phyloP scores from a whole-genome alignment of 2,329 filamentous ascomycete genomes.

The Talaromyces sp. region DNA sequence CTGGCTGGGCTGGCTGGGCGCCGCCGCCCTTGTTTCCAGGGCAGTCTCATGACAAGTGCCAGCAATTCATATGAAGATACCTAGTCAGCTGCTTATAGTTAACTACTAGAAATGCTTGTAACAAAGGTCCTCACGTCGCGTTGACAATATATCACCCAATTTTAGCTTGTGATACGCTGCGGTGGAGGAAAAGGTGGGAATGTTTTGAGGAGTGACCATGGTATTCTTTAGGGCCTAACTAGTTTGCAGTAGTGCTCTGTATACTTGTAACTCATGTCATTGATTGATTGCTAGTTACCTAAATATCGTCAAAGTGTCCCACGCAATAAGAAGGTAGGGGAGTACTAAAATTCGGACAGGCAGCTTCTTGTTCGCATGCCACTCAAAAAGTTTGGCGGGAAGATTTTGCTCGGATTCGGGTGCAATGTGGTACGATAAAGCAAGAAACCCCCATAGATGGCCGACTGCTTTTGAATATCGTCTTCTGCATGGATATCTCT shows the following conservation, averaged over 20 bases:
- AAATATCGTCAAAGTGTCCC: not conserved
- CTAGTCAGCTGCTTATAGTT: not conserved
- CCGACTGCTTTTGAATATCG: not conserved
- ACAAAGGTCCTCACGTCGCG: not conserved
- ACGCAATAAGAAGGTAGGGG: not conserved
- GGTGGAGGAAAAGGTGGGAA: not conserved
- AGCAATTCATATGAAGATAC: not conserved
- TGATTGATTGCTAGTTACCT: not conserved
- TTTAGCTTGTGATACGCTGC: not conserved
- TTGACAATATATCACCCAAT: not conserved
- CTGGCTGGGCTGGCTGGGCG: not conserved
- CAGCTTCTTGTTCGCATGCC: not conserved
- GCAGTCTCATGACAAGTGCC: not conserved
- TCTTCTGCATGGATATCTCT: not conserved
- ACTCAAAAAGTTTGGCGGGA: not conserved
- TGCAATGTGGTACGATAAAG: not conserved
- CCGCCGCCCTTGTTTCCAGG: not conserved
- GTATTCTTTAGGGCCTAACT: not conserved
- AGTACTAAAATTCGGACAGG: not conserved
- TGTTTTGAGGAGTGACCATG: not conserved
- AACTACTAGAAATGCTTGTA: not conserved
- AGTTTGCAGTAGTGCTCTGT: not conserved
- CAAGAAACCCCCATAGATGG: not conserved
- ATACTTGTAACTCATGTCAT: not conserved
- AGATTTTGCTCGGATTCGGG: not conserved